Evolutionary conservation across 2,329 filamentous ascomycete genomes (phyloP).

Genomic region (Penicillium sp.): DNA sequence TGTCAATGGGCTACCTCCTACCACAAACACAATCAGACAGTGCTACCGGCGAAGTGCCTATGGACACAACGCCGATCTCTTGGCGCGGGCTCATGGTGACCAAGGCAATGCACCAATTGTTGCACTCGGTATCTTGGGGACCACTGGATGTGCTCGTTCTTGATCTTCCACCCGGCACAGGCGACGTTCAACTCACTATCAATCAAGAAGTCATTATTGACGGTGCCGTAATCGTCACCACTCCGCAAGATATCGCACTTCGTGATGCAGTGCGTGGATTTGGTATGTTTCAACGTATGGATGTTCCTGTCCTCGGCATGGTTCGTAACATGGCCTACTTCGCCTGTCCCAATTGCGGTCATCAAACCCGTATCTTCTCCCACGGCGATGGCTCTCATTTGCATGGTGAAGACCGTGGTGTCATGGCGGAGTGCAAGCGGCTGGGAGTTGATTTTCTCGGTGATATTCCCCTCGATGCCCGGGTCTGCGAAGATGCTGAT

Average conservation of each 20-base stretch:
- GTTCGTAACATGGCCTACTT: slow-evolving; percentile 92
- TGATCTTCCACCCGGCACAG: slow-evolving; percentile 89
- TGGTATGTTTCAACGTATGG: slow-evolving; percentile 85
- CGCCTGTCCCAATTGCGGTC: slow-evolving; percentile 71
- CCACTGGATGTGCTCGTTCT: slow-evolving; percentile 83
- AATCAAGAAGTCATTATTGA: slow-evolving; percentile 90
- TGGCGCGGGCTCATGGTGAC: slow-evolving; percentile 98
- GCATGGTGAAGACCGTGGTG: slow-evolving; percentile 54
- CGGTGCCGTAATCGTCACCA: slow-evolving; percentile 81
- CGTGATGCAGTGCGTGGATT: slow-evolving; percentile 90
- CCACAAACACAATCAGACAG: slow-evolving; percentile 32
- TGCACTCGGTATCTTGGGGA: slow-evolving; percentile 94
- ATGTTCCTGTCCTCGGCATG: slow-evolving; percentile 74
- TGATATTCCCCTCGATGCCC: slow-evolving; percentile 82
- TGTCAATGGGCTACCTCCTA: slow-evolving; percentile 97
- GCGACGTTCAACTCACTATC: slow-evolving; percentile 94
- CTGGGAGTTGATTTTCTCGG: slow-evolving; percentile 77
- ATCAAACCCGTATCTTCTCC: slow-evolving; percentile 74
- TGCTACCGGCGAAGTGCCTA: slow-evolving; percentile 30
- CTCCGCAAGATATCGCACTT: slow-evolving; percentile 87
- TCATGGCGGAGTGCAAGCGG: slow-evolving; percentile 66
- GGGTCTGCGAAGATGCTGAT: slow-evolving; percentile 84
- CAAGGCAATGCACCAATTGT: slow-evolving; percentile 90
- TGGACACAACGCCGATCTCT: slow-evolving; percentile 69
- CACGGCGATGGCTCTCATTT: slow-evolving; percentile 27